These are phyloP conservation scores for Ampelomyces quisqualis DNA, from an alignment of 2,329 filamentous ascomycete species.

Conservation along the genomic window DNA sequence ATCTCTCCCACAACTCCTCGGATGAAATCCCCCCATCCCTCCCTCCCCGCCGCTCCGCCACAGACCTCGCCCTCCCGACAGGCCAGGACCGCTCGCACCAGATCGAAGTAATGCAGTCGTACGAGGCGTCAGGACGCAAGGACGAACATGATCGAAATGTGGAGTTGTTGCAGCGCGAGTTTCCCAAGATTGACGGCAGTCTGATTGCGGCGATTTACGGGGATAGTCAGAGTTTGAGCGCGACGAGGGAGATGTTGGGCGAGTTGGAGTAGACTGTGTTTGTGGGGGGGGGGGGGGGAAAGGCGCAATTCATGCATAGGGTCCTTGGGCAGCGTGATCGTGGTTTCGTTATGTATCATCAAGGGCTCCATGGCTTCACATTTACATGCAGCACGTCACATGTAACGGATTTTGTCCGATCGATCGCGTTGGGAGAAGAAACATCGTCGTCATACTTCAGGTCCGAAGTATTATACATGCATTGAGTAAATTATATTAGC, in stretches of 20 bases:
- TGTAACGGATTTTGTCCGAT: too few species aligned
- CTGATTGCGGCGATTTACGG: conserved; percentile 51
- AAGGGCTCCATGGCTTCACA: too few species aligned
- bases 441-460: too few species aligned
- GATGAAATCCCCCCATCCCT: conserved; percentile 18
- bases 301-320: too few species aligned
- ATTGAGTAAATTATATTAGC: too few species aligned
- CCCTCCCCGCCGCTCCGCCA: conserved; percentile 33
- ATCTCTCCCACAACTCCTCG: neutral
- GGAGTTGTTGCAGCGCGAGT: conserved; percentile 46
- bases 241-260: conserved; percentile 49
- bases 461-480: too few species aligned
- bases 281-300: too few species aligned
- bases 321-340: too few species aligned
- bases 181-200: conserved; percentile 48
- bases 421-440: too few species aligned
- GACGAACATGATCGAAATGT: conserved; percentile 46
- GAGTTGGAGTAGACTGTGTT: too few species aligned
- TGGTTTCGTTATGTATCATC: too few species aligned
- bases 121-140: conserved; percentile 37
- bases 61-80: conserved; percentile 45
- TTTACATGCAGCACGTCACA: too few species aligned
- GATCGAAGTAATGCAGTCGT: conserved; percentile 47
- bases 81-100: conserved; percentile 47
- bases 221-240: conserved; percentile 45